Evolutionary conservation across 768 basidiomycete genomes (phyloP).

Genomic region (Chalciporus pseudorubinellus): DNA sequence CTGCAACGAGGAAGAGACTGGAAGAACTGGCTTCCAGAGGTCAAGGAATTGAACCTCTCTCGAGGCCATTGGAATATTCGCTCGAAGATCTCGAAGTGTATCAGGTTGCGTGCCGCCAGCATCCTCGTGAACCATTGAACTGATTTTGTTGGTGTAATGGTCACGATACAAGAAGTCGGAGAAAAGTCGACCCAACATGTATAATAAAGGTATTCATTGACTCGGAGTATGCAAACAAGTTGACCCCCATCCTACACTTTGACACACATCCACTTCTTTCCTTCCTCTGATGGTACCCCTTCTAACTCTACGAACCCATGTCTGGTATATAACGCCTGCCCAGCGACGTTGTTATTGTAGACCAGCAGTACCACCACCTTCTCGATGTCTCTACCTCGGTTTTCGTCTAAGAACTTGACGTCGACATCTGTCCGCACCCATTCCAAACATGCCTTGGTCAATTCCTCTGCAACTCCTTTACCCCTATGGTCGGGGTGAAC

Average conservation of each 20-base stretch:
- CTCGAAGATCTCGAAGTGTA: slow-evolving; percentile 11
- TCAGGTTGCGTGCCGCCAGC: neutral
- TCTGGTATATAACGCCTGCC: slow-evolving; percentile 19
- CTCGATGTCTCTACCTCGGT: neutral
- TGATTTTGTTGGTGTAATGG: neutral
- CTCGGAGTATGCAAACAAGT: too few species aligned
- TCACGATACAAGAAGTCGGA: neutral
- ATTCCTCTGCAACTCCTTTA: slow-evolving; percentile 15
- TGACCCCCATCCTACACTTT: slow-evolving; percentile 30
- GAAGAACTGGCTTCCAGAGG: slow-evolving; percentile 39
- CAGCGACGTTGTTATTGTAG: slow-evolving; percentile 12
- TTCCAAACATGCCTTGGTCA: slow-evolving; percentile 21
- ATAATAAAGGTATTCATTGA: neutral
- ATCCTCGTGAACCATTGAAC: slow-evolving; percentile 10
- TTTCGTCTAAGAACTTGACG: slow-evolving; percentile 1
- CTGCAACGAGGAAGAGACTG: slow-evolving; percentile 43
- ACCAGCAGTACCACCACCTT: slow-evolving; percentile 22
- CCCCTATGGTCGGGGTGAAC: slow-evolving; percentile 27
- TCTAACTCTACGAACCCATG: slow-evolving; percentile 18
- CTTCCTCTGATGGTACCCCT: slow-evolving; percentile 6
- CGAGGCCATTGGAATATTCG: slow-evolving; percentile 5
- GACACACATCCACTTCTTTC: slow-evolving; percentile 20
- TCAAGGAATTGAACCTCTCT: slow-evolving; percentile 23
- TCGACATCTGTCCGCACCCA: slow-evolving; percentile 25
- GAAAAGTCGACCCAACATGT: neutral